phyloP scores from a whole-genome alignment of 1,284 basidiomycete genomes.

The Pseudozyma tsukubaensis region DNA sequence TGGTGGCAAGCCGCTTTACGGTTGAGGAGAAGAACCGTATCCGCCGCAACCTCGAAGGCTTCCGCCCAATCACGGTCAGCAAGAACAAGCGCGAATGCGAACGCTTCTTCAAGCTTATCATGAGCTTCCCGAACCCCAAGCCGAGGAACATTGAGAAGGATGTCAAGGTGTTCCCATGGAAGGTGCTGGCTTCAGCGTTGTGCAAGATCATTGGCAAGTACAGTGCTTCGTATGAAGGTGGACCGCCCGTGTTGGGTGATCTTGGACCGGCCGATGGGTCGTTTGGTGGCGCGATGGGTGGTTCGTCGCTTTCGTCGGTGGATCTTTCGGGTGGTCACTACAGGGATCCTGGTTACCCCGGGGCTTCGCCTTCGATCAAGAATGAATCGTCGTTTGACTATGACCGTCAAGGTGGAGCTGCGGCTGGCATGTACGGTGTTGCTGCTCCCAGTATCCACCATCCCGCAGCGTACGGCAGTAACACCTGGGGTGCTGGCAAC shows the following conservation, averaged over 20 bases:
- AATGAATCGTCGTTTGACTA: conserved; percentile 42
- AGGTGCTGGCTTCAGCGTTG: conserved; percentile 80
- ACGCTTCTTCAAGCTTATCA: conserved; percentile 90
- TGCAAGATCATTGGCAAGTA: conserved; percentile 96
- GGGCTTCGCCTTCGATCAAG: conserved; percentile 29
- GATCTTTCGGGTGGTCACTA: conserved; percentile 48
- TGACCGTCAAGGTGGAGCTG: conserved; percentile 26
- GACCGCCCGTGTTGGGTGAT: conserved; percentile 35
- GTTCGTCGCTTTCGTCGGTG: conserved; percentile 22
- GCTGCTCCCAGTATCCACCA: conserved; percentile 19
- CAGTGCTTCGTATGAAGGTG: conserved; percentile 53
- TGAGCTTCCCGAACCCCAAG: conserved; percentile 92
- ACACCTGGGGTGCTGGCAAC: conserved; percentile 26
- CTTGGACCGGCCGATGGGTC: conserved; percentile 21
- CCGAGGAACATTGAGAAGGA: conserved; percentile 98
- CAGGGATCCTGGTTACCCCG: conserved; percentile 30
- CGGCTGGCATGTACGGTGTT: conserved; percentile 28
- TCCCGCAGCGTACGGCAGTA: conserved; percentile 18
- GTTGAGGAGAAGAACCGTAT: conserved; percentile 98
- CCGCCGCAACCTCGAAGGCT: conserved; percentile 89
- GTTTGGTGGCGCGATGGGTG: conserved; percentile 27
- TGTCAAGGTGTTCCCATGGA: conserved; percentile 97
- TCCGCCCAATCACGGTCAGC: conserved; percentile 88
- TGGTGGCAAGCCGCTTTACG: conserved; percentile 84
- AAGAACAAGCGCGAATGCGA: conserved; percentile 84